A percentile compares a stretch with the other conserved stretches of the same genome.
These are phyloP conservation scores for Pseudonitzschia multiseries DNA, from an alignment of 108 stramenopile genomes.

Conservation along the genomic window DNA sequence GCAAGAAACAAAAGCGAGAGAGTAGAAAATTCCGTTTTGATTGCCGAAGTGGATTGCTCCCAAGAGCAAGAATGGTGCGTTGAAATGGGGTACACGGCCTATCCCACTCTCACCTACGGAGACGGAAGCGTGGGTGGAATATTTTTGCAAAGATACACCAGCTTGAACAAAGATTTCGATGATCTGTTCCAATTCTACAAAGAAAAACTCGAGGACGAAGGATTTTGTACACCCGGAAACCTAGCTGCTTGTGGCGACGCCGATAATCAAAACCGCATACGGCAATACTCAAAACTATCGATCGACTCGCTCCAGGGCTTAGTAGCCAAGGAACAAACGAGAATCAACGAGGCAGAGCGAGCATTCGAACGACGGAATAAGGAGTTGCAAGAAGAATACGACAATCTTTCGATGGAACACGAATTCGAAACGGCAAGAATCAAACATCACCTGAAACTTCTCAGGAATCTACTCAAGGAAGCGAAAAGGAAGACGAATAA, in stretches of 20 bases:
- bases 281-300: constrained; percentile 38
- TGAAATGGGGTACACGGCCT: constrained; percentile 44
- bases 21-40: constrained; percentile 32
- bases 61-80: constrained; percentile 43
- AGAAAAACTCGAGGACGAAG: constrained; percentile 31
- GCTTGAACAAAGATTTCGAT: constrained; percentile 40
- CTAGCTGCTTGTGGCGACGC: constrained; percentile 49
- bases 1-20: neutral
- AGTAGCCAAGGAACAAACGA: constrained; percentile 47
- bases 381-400: constrained; percentile 54
- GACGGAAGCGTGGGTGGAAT: constrained; percentile 46
- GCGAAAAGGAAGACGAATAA: neutral
- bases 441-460: constrained; percentile 18
- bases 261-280: constrained; percentile 36
- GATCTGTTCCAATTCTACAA: constrained; percentile 49
- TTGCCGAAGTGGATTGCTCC: constrained; percentile 83
- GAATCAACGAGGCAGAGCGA: constrained; percentile 46
- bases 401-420: constrained; percentile 12
- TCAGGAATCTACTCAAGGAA: neutral
- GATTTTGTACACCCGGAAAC: constrained; percentile 48
- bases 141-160: constrained; percentile 54
- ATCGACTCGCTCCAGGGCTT: constrained; percentile 27
- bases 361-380: constrained; percentile 49
- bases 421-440: constrained; percentile 13
- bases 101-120: constrained; percentile 62